Evolutionary conservation across 352 stramenopile genomes (phyloP).

Genomic region (Phytophthora tubulina): DNA sequence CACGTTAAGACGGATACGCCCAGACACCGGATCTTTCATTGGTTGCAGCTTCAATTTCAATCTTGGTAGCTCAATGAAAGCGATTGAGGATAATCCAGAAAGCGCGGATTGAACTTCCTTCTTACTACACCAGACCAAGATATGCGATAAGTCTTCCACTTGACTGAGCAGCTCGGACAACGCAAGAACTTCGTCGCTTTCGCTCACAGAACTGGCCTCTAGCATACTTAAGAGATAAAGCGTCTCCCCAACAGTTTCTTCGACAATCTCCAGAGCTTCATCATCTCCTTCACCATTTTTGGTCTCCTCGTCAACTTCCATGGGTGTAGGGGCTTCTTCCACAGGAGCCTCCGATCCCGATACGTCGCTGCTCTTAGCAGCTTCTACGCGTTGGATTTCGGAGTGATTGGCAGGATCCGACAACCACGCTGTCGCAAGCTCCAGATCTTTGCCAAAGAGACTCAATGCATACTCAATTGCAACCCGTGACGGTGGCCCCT

Average conservation of each 20-base stretch:
- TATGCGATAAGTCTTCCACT: conserved; percentile 97
- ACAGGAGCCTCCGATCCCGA: not conserved
- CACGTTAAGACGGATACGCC: conserved; percentile 68
- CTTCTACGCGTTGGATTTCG: conserved; percentile 75
- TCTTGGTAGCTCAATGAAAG: conserved; percentile 97
- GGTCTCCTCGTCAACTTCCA: conserved; percentile 64
- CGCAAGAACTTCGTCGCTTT: conserved; percentile 51
- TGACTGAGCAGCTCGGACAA: conserved; percentile 93
- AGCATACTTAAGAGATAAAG: conserved; percentile 96
- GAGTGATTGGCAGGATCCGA: conserved; percentile 61
- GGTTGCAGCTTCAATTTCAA: conserved; percentile 97
- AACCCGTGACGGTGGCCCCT: conserved; percentile 57
- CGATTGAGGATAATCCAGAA: conserved; percentile 69
- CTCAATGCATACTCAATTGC: conserved; percentile 70
- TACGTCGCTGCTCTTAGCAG: conserved; percentile 1
- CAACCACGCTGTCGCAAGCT: conserved; percentile 75
- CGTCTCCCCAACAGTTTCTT: conserved; percentile 67
- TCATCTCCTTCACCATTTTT: conserved; percentile 56
- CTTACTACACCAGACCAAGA: conserved; percentile 95
- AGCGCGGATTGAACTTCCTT: conserved; percentile 17
- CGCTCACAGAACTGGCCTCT: conserved; percentile 63
- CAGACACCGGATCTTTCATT: conserved; percentile 53
- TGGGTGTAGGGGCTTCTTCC: conserved; percentile 34
- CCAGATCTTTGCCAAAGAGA: conserved; percentile 72
- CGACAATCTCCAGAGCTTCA: conserved; percentile 66